phyloP scores from a whole-genome alignment of 2,329 filamentous ascomycete species.

The Chaetomium sp. region DNA sequence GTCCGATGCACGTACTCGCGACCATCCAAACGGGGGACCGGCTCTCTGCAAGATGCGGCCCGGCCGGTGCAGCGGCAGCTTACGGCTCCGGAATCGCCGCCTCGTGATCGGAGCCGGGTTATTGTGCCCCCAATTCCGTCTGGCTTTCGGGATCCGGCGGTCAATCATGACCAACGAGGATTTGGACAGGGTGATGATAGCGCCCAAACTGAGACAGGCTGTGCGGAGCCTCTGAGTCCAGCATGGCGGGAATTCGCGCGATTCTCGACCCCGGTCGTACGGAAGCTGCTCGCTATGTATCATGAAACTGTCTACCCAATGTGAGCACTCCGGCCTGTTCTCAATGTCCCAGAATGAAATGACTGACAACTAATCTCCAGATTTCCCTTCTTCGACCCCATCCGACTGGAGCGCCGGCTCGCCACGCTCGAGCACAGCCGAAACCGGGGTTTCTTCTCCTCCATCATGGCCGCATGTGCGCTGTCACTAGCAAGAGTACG shows the following conservation, averaged over 20 bases:
- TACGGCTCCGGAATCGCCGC: not conserved
- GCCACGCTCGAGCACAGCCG: conserved; percentile 20
- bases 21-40: not conserved
- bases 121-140: not conserved
- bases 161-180: not conserved
- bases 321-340: conserved; percentile 4
- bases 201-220: not conserved
- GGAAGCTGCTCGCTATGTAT: conserved; percentile 17
- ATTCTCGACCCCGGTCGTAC: conserved; percentile 15
- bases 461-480: conserved; percentile 24
- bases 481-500: conserved; percentile 21
- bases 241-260: conserved; percentile 3
- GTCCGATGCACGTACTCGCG: conserved; percentile 6
- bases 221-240: conserved; percentile 1
- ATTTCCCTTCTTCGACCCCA: conserved; percentile 24
- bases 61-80: not conserved
- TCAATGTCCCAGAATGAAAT: too few relatives aligned
- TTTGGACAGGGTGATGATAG: not conserved
- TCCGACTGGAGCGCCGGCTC: conserved; percentile 13
- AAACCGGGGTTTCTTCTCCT: conserved; percentile 24
- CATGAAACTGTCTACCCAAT: conserved; percentile 24
- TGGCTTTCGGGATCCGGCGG: not conserved
- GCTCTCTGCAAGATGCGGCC: not conserved
- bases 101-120: not conserved
- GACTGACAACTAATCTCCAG: too few relatives aligned